Evolutionary conservation across 352 stramenopile genomes (phyloP).

Genomic region (Plasmopara muralis): DNA sequence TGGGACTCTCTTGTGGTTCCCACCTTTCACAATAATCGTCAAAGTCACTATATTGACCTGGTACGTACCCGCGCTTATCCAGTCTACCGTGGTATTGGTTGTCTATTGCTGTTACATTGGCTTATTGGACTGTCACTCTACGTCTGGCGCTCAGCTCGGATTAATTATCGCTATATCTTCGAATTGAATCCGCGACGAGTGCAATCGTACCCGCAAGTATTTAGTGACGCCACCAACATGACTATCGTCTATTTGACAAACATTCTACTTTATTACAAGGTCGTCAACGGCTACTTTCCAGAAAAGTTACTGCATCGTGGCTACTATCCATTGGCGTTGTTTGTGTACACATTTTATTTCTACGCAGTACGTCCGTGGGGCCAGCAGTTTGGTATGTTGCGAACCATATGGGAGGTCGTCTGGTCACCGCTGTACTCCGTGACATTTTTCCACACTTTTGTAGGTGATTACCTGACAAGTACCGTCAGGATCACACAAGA

Average conservation of each 20-base stretch:
- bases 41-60: slow-evolving; percentile 72
- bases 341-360: slow-evolving; percentile 91
- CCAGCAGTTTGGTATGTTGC: slow-evolving; percentile 77
- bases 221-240: slow-evolving; percentile 94
- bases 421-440: slow-evolving; percentile 87
- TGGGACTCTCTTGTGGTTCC: slow-evolving; percentile 92
- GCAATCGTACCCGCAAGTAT: slow-evolving; percentile 87
- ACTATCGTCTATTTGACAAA: slow-evolving; percentile 92
- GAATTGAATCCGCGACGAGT: slow-evolving; percentile 85
- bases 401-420: slow-evolving; percentile 86
- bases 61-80: slow-evolving; percentile 84
- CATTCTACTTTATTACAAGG: slow-evolving; percentile 97
- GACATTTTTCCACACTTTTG: slow-evolving; percentile 93
- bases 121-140: slow-evolving; percentile 88
- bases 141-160: slow-evolving; percentile 84
- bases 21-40: slow-evolving; percentile 53
- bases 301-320: slow-evolving; percentile 76
- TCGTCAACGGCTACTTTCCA: slow-evolving; percentile 82
- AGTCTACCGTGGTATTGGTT: slow-evolving; percentile 93
- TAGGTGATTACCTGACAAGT: slow-evolving; percentile 82
- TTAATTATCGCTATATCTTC: slow-evolving; percentile 96
- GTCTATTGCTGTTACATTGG: slow-evolving; percentile 94
- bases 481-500: slow-evolving; percentile 82
- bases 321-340: slow-evolving; percentile 90
- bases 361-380: slow-evolving; percentile 87